Evolutionary conservation across 2,329 filamentous ascomycete species (phyloP), one percentile per base, ranked within the genome.

Genomic region (Fusarium transvaalense): DNA sequence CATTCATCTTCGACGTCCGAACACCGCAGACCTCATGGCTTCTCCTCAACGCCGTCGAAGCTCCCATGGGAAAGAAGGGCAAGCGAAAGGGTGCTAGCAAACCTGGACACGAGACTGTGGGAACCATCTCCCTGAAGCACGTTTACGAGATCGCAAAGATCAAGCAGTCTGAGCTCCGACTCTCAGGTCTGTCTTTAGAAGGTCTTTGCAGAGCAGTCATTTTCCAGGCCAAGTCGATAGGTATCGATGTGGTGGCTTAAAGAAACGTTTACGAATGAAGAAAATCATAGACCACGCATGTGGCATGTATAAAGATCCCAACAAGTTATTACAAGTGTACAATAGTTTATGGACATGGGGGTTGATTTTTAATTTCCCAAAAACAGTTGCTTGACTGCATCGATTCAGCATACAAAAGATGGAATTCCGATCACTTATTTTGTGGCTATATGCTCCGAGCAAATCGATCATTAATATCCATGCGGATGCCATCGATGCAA

Each of bases 121-220:
- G 95, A 60, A 91, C 88, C 5, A 86, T 99, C 57, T 96, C 91
- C 75, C 82, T 99, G 76, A 99, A 99, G 85, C 96, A 99, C 82
- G 84, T 99, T 23, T 98, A 94, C 82, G 95, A 98, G 83, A 98
- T 99, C 80, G 96, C 96, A 70, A 94, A 93, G 85, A 97, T 99
- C 76, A 99, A 99, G 86, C 91, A 93, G 71, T 83, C 86, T 54
- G 92, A 96, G 80, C 82, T 90, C 65, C 86, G 92, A 61, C 80
- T 95, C 66, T 93, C 91, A 3, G 92, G 91, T 3, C 77, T 93
- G 73, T 85, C 87, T 47, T 79, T 94, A 54, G 85, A 93, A 77
- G 90, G 90, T 1, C 76, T 95, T 29, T 93, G 91, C 81, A 89
- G 86, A 80, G 88, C 89, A 56, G 84, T 95, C 64, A 92, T 95